Evolutionary conservation across 306 rosid species (phyloP), one percentile per base, ranked within the genome.

Genomic region (Quillaja saponaria): DNA sequence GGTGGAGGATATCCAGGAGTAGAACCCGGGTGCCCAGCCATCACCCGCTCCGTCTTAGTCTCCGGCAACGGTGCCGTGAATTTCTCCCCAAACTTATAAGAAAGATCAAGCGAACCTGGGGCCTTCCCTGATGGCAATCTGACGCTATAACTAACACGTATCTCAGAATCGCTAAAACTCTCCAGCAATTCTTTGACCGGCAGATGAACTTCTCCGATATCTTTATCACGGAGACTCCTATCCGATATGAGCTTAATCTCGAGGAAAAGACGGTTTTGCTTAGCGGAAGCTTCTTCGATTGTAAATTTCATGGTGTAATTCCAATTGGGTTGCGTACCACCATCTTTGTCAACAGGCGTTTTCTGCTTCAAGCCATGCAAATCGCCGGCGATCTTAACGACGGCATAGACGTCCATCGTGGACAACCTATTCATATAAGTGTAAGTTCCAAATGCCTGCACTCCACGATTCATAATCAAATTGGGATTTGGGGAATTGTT

Each of bases 341-440:
- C 50, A 44, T 71, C 77, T 49, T 71, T 83, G 59, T 58, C 70
- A 17, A 73, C 71, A 6, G 68, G 76, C 3, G 88, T 73, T 18
- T 31, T 74, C 18, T 67, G 77, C 50, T 66, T 74, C 35, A 73
- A 10, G 34, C 33, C 18, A 8, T 14, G 18, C 52, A 52, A 48
- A n/a, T 67, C 75, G 15, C 83, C 83, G 68, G 71, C 17, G 77
- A 83, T 57, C 1, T 76, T 49, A 17, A 80, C 83, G 55, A 60
- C 64, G 66, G 81, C 85, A 76, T 77, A 83, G 13, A 80, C 83
- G 35, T 83, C 88, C 85, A 83, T 83, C 69, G 61, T 82, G 42
- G 88, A 73, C 42, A 80, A 17, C 20, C 66, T 38, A 47, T 83
- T 80, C 34, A 83, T 79, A 7, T 56, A 38, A 82, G 37, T 0